Evolutionary conservation across 345 rosid species (phyloP).

Genomic region (Citrus maxima): DNA sequence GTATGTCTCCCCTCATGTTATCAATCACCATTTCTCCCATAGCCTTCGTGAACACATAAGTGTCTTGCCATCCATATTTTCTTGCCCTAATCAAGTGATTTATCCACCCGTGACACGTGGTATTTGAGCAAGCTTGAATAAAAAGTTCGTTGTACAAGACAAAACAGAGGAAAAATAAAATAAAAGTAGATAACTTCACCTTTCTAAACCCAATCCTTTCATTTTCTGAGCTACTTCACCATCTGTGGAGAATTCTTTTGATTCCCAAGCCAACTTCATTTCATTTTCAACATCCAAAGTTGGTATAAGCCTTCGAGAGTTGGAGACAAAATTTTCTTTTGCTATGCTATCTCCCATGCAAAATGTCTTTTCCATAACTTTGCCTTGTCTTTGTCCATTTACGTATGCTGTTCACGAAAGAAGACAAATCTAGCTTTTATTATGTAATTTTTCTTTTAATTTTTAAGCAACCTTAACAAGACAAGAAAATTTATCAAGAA

Average conservation of each 20-base stretch:
- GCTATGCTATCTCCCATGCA: constrained; percentile 69
- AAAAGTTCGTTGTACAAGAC: neutral
- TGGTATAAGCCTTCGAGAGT: constrained; percentile 25
- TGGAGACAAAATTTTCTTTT: constrained; percentile 43
- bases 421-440: neutral
- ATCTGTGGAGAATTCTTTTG: constrained; percentile 32
- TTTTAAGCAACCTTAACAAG: neutral
- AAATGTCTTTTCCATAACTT: constrained; percentile 80
- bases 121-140: neutral
- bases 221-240: constrained; percentile 49
- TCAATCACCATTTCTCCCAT: constrained; percentile 98
- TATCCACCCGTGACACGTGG: neutral
- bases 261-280: constrained; percentile 47
- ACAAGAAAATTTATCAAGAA: neutral
- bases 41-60: constrained; percentile 91
- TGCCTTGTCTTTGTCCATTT: constrained; percentile 94
- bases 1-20: constrained; percentile 68
- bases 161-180: neutral
- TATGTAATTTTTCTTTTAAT: too few relatives aligned
- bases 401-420: constrained; percentile 60
- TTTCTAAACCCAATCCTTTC: constrained; percentile 80
- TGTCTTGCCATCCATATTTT: constrained; percentile 91
- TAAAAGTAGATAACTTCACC: constrained; percentile 29
- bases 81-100: constrained; percentile 51
- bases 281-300: constrained; percentile 61